phyloP scores from a whole-genome alignment of 1,139 yeast genomes.

The Zhuliangozyma parablackwelliae region DNA sequence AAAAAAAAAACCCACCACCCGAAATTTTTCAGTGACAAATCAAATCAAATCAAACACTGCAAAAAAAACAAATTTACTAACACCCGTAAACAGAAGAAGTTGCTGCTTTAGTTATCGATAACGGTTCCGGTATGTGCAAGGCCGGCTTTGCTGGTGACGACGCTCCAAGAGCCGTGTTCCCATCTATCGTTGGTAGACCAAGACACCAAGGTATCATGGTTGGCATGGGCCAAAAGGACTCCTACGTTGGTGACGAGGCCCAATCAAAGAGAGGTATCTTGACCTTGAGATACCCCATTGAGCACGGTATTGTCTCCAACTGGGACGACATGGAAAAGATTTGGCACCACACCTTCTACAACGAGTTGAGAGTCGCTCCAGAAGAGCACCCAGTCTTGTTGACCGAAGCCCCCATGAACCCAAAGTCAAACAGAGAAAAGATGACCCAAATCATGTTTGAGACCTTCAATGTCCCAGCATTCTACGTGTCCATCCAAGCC shows the following conservation, averaged over 20 bases:
- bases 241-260: slow-evolving; percentile 99
- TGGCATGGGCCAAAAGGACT: slow-evolving; percentile 99
- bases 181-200: slow-evolving; percentile 99
- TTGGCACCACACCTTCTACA: slow-evolving; percentile 98
- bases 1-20: no score
- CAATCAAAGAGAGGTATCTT: slow-evolving; percentile 99
- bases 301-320: slow-evolving; percentile 99
- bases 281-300: slow-evolving; percentile 97
- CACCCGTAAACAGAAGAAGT: slow-evolving; percentile 49
- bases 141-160: slow-evolving; percentile 99
- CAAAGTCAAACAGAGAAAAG: slow-evolving; percentile 98
- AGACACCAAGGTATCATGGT: slow-evolving; percentile 99
- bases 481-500: slow-evolving; percentile 98
- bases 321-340: slow-evolving; percentile 99
- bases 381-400: slow-evolving; percentile 97
- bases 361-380: slow-evolving; percentile 97
- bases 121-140: slow-evolving; percentile 99
- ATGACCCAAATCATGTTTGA: slow-evolving; percentile 99
- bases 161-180: slow-evolving; percentile 99
- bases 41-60: no score
- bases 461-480: slow-evolving; percentile 98
- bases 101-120: slow-evolving; percentile 88
- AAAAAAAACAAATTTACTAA: no score
- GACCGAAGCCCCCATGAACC: slow-evolving; percentile 99
- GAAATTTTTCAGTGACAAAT: no score